Conservation (phyloP, 495 filamentous ascomycete genomes). For the Chaetomidium leptoderma region DNA sequence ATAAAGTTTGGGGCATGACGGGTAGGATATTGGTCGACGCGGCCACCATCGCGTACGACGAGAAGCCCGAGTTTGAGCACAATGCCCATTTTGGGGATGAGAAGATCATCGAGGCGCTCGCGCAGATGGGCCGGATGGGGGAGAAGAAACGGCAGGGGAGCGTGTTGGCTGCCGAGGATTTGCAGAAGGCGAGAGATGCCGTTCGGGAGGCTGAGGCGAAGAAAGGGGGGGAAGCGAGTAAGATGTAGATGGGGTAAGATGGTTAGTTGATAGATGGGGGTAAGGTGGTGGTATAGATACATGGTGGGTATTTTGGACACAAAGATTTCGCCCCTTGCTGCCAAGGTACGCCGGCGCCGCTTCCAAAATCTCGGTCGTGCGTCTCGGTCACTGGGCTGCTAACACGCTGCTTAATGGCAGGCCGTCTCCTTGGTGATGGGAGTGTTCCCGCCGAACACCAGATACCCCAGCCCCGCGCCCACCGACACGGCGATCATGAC, state of each 20-base stretch:
- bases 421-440: constrained; percentile 76
- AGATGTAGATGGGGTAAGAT: constrained; percentile 13
- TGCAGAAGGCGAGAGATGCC: constrained; percentile 46
- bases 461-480: constrained; percentile 84
- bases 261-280: too few relatives aligned
- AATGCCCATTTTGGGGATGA: constrained; percentile 80
- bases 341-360: too few relatives aligned
- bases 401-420: constrained; percentile 67
- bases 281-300: too few relatives aligned
- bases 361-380: too few relatives aligned
- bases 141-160: constrained; percentile 52
- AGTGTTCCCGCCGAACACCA: constrained; percentile 68
- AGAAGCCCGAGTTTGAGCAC: constrained; percentile 79
- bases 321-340: too few relatives aligned
- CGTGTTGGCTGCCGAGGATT: constrained; percentile 54
- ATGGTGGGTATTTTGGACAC: too few relatives aligned
- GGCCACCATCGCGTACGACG: constrained; percentile 73
- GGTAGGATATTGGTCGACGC: constrained; percentile 82
- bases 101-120: constrained; percentile 59
- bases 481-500: constrained; percentile 90
- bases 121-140: constrained; percentile 56
- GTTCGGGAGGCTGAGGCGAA: constrained; percentile 36
- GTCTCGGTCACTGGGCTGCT: not conserved
- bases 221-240: constrained; percentile 16
- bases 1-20: constrained; percentile 90